phyloP scores from a whole-genome alignment of 805 yeast species.

The Osmozyma mogii region DNA sequence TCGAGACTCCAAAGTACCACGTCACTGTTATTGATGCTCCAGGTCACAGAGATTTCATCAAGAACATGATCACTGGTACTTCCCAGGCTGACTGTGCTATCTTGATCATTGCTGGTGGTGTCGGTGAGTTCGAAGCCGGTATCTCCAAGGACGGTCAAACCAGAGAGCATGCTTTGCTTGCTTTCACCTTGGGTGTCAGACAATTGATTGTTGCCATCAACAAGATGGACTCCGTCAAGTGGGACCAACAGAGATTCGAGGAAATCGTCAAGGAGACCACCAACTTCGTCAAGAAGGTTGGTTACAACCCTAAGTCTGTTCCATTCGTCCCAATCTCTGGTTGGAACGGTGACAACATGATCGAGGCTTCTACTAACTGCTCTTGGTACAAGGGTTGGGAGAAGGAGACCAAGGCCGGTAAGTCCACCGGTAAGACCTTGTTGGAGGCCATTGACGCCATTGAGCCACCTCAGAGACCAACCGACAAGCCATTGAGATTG shows the following conservation, averaged over 20 bases:
- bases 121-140: conserved; percentile 94
- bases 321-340: conserved; percentile 82
- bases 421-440: conserved; percentile 69
- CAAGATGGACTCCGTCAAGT: conserved; percentile 92
- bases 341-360: conserved; percentile 92
- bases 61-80: conserved; percentile 94
- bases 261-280: conserved; percentile 71
- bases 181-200: conserved; percentile 82
- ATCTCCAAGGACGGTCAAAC: conserved; percentile 93
- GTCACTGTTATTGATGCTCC: conserved; percentile 94
- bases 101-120: conserved; percentile 85
- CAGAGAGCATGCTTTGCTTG: conserved; percentile 79
- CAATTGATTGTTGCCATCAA: conserved; percentile 85
- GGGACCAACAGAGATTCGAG: conserved; percentile 75
- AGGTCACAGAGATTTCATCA: conserved; percentile 95
- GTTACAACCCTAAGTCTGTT: conserved; percentile 75
- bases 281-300: conserved; percentile 78
- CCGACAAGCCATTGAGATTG: conserved; percentile 82
- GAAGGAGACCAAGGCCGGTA: conserved; percentile 68
- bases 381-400: conserved; percentile 87
- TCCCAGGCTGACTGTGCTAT: conserved; percentile 92
- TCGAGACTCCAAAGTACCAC: conserved; percentile 84
- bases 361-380: conserved; percentile 73
- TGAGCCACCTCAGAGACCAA: conserved; percentile 75
- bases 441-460: conserved; percentile 80